Evolutionary conservation across 2,329 filamentous ascomycete genomes (phyloP).

Genomic region (Alternaria burnsii): DNA sequence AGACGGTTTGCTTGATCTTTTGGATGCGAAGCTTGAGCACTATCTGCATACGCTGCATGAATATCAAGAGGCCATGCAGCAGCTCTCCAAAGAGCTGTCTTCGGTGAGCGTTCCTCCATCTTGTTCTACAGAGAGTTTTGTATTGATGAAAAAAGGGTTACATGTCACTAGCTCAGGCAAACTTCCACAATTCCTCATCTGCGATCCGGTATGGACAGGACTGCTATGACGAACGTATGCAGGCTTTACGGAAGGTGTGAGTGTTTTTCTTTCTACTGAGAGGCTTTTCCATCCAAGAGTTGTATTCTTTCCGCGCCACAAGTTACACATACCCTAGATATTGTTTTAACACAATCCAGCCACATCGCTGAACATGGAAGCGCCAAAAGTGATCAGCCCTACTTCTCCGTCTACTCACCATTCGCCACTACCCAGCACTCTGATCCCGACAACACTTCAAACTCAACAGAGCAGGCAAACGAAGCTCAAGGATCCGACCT

Average conservation of each 20-base stretch:
- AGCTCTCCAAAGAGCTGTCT: slow-evolving; percentile 64
- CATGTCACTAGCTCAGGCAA: slow-evolving; percentile 73
- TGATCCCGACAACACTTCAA: background rate
- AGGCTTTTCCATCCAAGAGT: no score
- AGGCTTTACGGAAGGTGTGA: slow-evolving; percentile 63
- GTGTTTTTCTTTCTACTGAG: slow-evolving; percentile 19
- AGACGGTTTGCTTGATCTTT: slow-evolving; percentile 50
- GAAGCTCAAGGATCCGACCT: background rate
- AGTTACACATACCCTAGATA: background rate
- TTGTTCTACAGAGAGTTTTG: background rate
- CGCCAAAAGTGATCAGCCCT: slow-evolving; percentile 20
- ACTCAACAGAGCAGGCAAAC: background rate
- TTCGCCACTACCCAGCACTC: background rate
- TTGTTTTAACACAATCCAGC: slow-evolving; percentile 4
- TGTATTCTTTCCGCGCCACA: background rate
- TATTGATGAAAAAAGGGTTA: slow-evolving; percentile 48
- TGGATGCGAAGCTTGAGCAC: slow-evolving; percentile 70
- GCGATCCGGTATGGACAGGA: slow-evolving; percentile 73
- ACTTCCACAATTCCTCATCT: slow-evolving; percentile 72
- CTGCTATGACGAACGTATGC: slow-evolving; percentile 78
- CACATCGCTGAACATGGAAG: slow-evolving; percentile 7
- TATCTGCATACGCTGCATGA: slow-evolving; percentile 73
- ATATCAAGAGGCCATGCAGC: slow-evolving; percentile 68
- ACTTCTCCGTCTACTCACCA: slow-evolving; percentile 9
- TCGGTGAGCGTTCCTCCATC: slow-evolving; percentile 53